Base-by-base conservation (phyloP, 2,329 filamentous ascomycete species). In the Sclerotinia subarctica region DNA sequence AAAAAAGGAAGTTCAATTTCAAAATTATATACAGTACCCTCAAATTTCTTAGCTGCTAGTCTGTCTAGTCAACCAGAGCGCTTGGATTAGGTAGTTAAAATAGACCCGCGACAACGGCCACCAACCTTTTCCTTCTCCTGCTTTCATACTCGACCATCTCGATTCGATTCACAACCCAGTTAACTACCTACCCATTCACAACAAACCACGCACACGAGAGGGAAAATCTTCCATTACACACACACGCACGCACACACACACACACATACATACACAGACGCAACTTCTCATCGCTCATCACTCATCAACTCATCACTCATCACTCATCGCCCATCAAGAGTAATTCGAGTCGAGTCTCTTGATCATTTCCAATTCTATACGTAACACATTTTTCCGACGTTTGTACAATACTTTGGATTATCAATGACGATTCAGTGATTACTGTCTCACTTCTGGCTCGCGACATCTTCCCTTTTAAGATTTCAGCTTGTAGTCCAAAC, bases 351-450 rank as follows among this genome's bases (percentile, higher is more conserved):
- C 52, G 29, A 53, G 52, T 47, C 57, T 47, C 44, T 47, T 47
- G 57, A 7, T 60, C 42, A 10, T 60, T 35, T 60, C 47, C 26
- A 8, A 47, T 60, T 17, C 57, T 60, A 60, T 24, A 47, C 13
- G 17, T 47, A 47, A 13, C 19, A 32, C 42, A n/a, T 38, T 32
- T 32, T 21, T 10, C 26, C 42, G 44, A 49, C 42, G 26, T n/a
- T 49, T 46, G 21, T 49, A 24, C 26, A 35, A 47, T 35, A 47
- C 19, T 32, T 51, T 21, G 46, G 29, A 38, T 62, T 26, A 62
- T 62, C 58, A 62, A 62, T 62, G 58, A 62, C 44, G 44, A 62
- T 62, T 62, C 46, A 62, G 46, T 62, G 29, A 62, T 62, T 62
- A 38, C 29, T 38, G 44, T 49, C 58, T 62, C 42, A 62, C 58